Percentiles rank a stretch among this genome's conserved stretches.
Conservation (phyloP, 2,329 filamentous ascomycete species). For the Pseudogymnoascus sp. region DNA sequence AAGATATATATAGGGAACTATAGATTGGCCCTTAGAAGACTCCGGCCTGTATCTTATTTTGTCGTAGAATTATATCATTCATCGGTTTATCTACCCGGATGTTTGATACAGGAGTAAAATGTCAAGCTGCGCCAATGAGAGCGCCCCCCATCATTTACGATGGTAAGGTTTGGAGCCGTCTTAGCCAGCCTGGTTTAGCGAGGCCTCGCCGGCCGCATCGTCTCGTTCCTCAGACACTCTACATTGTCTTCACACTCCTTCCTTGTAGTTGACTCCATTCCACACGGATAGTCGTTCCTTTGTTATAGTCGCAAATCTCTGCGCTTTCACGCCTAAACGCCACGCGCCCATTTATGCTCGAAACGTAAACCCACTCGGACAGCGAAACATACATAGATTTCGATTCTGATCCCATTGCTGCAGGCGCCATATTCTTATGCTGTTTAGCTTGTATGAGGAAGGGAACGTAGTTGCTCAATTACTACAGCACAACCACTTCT, state of each 20-base stretch:
- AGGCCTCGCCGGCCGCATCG: constrained; percentile 2
- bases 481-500: not conserved
- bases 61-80: not conserved
- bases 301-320: not conserved
- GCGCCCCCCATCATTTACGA: not conserved
- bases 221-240: not conserved
- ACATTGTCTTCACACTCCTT: not conserved
- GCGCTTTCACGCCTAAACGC: not conserved
- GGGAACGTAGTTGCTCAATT: constrained; percentile 5
- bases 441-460: not conserved
- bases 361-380: not conserved
- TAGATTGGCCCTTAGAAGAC: not conserved
- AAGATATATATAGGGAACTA: not conserved
- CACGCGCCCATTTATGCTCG: not conserved
- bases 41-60: not conserved
- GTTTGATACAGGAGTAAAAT: not conserved
- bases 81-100: not conserved
- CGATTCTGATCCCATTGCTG: not conserved
- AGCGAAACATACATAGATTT: not conserved
- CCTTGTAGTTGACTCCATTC: not conserved
- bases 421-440: not conserved
- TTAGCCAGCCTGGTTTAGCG: constrained; percentile 7
- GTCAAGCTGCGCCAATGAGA: not conserved
- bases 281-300: not conserved
- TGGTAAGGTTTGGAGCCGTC: not conserved